Conservation (phyloP, 805 yeast genomes). For the Wickerhamomyces pijperi region DNA sequence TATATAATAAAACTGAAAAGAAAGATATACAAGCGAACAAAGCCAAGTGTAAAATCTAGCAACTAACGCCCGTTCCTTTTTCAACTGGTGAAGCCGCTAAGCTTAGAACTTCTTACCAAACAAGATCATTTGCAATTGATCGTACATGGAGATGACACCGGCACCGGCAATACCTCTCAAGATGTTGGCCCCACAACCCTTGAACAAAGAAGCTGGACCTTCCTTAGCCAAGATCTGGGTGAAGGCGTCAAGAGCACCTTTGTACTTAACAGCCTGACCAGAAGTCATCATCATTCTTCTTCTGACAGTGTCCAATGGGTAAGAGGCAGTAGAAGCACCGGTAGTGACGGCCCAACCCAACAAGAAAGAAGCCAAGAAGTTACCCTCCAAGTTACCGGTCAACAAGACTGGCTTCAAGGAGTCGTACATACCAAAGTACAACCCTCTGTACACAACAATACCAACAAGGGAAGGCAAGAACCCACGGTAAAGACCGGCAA, state of each 20-base stretch:
- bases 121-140: conserved; percentile 80
- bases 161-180: conserved; percentile 98
- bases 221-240: conserved; percentile 81
- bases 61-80: too few relatives aligned
- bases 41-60: too few relatives aligned
- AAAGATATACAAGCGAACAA: too few relatives aligned
- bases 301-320: conserved; percentile 95
- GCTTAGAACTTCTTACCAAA: conserved; percentile 83
- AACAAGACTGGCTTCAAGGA: conserved; percentile 85
- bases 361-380: conserved; percentile 84
- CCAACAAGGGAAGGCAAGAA: conserved; percentile 94
- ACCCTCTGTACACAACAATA: conserved; percentile 94
- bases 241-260: conserved; percentile 86
- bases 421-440: conserved; percentile 92
- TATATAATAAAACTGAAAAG: too few relatives aligned
- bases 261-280: conserved; percentile 91
- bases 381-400: conserved; percentile 84
- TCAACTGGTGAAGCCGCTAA: too few relatives aligned
- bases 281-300: conserved; percentile 99
- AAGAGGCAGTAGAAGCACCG: conserved; percentile 93
- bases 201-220: conserved; percentile 82
- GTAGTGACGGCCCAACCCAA: conserved; percentile 95
- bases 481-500: conserved; percentile 96
- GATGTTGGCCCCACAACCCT: conserved; percentile 98
- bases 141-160: conserved; percentile 93